Evolutionary conservation across 257 asterid genomes (phyloP).

Genomic region (Ligustrum vulgare): DNA sequence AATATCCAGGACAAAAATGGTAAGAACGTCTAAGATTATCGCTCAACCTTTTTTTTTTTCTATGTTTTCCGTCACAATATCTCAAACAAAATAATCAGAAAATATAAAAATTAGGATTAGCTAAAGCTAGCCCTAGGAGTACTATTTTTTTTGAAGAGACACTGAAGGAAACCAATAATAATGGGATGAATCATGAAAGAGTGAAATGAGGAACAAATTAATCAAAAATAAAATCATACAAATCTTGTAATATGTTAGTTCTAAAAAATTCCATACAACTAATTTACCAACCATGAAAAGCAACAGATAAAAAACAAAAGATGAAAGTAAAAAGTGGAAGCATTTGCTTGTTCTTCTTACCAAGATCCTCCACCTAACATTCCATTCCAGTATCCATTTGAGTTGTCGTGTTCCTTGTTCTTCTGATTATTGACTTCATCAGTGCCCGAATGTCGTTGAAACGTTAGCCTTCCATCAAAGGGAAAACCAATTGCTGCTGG

Average conservation of each 20-base stretch:
- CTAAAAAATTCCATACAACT: constrained; percentile 24
- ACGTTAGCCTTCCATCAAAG: constrained; percentile 48
- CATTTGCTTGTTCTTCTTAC: constrained; percentile 22
- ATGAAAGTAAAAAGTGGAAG: background rate
- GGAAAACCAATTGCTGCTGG: constrained; percentile 42
- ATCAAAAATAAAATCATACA: background rate
- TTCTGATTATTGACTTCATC: constrained; percentile 31
- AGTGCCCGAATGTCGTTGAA: constrained; percentile 36
- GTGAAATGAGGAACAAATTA: background rate
- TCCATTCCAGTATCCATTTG: constrained; percentile 66
- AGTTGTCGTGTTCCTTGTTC: constrained; percentile 42
- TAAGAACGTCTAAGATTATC: too few relatives aligned
- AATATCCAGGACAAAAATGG: too few relatives aligned
- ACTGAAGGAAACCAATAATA: background rate
- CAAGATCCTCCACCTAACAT: constrained; percentile 37
- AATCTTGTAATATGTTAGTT: constrained; percentile 15
- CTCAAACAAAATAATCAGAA: background rate
- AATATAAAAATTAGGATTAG: background rate
- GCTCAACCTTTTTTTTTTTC: too few relatives aligned
- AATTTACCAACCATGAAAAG: constrained; percentile 2
- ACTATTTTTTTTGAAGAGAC: background rate
- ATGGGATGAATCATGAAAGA: background rate
- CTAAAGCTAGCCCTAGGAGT: background rate
- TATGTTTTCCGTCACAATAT: background rate
- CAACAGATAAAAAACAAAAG: background rate